Percentiles rank a stretch among this genome's conserved stretches.
Evolutionary conservation across 352 stramenopile genomes (phyloP).

Genomic region (Chrysophaeum taylorii): DNA sequence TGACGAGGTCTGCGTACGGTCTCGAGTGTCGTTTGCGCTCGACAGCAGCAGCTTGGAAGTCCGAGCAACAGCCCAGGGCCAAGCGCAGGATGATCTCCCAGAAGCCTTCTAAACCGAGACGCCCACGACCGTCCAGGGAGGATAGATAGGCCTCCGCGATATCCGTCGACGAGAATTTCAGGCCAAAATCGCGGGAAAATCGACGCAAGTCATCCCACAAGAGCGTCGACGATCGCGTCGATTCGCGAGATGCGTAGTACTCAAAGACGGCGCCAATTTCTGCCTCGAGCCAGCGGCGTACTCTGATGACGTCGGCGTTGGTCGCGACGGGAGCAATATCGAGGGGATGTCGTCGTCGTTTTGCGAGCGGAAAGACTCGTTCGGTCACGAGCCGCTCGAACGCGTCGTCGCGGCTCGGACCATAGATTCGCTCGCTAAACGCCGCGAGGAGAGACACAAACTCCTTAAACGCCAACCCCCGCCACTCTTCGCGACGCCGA

Average conservation of each 20-base stretch:
- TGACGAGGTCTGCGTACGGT: slow-evolving; percentile 9
- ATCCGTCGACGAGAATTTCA: background rate
- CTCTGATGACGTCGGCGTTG: background rate
- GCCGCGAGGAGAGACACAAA: background rate
- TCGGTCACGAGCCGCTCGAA: background rate
- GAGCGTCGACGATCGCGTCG: background rate
- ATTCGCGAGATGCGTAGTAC: background rate
- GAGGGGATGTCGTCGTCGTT: background rate
- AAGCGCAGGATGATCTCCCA: background rate
- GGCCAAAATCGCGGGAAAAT: slow-evolving; percentile 10
- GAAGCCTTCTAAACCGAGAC: background rate
- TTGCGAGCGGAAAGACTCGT: background rate
- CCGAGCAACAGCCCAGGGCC: background rate
- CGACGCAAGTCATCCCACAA: slow-evolving; percentile 9
- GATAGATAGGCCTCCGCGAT: background rate
- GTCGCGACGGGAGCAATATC: background rate
- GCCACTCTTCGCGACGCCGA: background rate
- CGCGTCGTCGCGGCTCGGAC: background rate
- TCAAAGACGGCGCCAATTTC: background rate
- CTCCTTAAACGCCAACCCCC: background rate
- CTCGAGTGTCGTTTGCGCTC: slow-evolving; percentile 7
- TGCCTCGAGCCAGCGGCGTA: background rate
- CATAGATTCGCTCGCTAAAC: background rate
- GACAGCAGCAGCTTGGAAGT: background rate
- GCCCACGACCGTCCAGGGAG: background rate